These are phyloP conservation scores for Termitomyces sp. DNA, from an alignment of 1,284 basidiomycete genomes.

Conservation along the genomic window DNA sequence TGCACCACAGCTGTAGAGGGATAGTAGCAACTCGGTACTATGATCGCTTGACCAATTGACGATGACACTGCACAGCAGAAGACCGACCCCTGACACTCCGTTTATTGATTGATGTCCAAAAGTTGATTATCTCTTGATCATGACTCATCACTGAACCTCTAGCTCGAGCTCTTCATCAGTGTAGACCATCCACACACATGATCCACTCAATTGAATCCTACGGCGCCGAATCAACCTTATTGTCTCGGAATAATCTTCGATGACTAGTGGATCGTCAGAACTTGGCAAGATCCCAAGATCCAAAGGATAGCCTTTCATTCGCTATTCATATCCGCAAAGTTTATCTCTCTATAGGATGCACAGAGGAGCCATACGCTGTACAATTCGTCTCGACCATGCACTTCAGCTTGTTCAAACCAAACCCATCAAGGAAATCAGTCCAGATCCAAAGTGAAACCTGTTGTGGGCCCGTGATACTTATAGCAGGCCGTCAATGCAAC, in stretches of 20 bases:
- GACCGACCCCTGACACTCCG: constrained; percentile 3
- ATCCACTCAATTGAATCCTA: not conserved
- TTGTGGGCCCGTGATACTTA: not conserved
- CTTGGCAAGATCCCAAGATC: constrained; percentile 19
- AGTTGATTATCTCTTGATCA: not conserved
- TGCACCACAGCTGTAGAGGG: not conserved
- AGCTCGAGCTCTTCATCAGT: too few relatives aligned
- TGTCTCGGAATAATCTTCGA: not conserved
- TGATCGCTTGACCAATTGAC: not conserved
- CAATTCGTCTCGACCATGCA: not conserved
- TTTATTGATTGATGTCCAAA: not conserved
- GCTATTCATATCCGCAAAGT: not conserved
- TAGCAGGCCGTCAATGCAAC: not conserved
- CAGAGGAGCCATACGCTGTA: not conserved
- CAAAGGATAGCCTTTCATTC: constrained; percentile 7
- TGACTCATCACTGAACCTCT: too few relatives aligned
- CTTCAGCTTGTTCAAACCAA: not conserved
- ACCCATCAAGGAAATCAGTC: not conserved
- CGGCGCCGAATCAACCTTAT: not conserved
- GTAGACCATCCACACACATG: not conserved
- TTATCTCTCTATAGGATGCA: not conserved
- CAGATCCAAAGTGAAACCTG: not conserved
- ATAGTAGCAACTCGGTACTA: not conserved
- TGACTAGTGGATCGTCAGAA: not conserved
- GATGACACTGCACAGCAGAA: not conserved